A percentile compares a stretch with the other conserved stretches of the same genome.
Conservation (phyloP, 202 grass and related monocot genomes). For the Zizania palustris region DNA sequence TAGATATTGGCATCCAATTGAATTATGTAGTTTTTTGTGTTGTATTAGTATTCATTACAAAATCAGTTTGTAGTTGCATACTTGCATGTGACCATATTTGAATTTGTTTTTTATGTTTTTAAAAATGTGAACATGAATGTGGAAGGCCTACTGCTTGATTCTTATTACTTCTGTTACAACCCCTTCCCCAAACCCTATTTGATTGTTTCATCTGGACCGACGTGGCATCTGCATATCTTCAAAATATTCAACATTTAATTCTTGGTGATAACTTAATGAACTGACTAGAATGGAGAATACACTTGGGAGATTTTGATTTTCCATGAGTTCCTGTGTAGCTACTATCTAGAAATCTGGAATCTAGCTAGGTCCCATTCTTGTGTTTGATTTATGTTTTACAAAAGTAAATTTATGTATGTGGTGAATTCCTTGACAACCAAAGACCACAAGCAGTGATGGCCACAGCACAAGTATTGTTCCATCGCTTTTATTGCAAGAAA, state of each 20-base stretch:
- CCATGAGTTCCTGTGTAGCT: neutral
- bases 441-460: slow-evolving; percentile 95
- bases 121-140: neutral
- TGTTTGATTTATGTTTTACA: neutral
- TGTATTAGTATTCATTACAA: neutral
- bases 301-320: neutral
- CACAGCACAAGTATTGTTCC: slow-evolving; percentile 85
- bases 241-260: too few relatives aligned
- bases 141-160: neutral
- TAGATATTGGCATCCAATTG: neutral
- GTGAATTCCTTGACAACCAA: slow-evolving; percentile 48
- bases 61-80: neutral
- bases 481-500: slow-evolving; percentile 93
- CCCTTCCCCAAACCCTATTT: neutral
- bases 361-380: neutral
- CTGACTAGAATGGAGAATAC: neutral
- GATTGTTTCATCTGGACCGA: neutral
- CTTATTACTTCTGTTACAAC: neutral
- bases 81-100: neutral
- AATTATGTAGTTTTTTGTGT: neutral
- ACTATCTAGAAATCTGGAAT: too few relatives aligned
- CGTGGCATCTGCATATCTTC: too few relatives aligned
- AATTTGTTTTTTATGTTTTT: neutral
- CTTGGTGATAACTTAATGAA: too few relatives aligned
- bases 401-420: slow-evolving; percentile 17